These are phyloP conservation scores for Candida dubliniensis DNA, from an alignment of 1,139 yeast genomes.

Conservation along the genomic window DNA sequence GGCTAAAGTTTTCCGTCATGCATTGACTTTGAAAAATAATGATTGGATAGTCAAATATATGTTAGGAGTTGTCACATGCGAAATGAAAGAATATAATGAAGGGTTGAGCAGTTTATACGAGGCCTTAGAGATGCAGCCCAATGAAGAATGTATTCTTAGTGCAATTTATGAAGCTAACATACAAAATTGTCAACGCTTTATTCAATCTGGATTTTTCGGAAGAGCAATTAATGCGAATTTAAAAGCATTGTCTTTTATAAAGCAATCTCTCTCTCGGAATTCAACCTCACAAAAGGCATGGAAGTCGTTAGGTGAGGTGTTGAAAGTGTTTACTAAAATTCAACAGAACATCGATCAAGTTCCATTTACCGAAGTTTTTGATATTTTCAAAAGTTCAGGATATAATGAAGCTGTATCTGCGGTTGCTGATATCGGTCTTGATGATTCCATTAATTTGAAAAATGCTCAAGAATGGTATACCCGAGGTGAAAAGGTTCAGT, in stretches of 20 bases:
- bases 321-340: slow-evolving; percentile 45
- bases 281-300: slow-evolving; percentile 49
- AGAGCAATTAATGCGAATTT: slow-evolving; percentile 43
- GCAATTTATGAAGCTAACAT: slow-evolving; percentile 60
- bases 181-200: slow-evolving; percentile 52
- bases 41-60: slow-evolving; percentile 64
- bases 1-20: slow-evolving; percentile 72
- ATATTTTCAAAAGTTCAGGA: slow-evolving; percentile 25
- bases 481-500: slow-evolving; percentile 18
- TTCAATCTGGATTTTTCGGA: slow-evolving; percentile 64
- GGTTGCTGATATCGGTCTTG: slow-evolving; percentile 7
- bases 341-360: slow-evolving; percentile 42
- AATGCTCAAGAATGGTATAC: slow-evolving; percentile 14
- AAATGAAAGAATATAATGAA: slow-evolving; percentile 38
- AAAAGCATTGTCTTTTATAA: slow-evolving; percentile 53
- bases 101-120: slow-evolving; percentile 33
- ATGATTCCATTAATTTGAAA: slow-evolving; percentile 12
- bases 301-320: slow-evolving; percentile 53
- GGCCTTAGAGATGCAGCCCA: slow-evolving; percentile 45
- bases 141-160: slow-evolving; percentile 56
- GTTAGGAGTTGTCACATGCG: slow-evolving; percentile 60
- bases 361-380: slow-evolving; percentile 43
- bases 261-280: slow-evolving; percentile 38
- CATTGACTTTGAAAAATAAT: slow-evolving; percentile 46
- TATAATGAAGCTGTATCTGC: slow-evolving; percentile 2